phyloP scores from a whole-genome alignment of 352 stramenopile species.

The Globisporangium polare region DNA sequence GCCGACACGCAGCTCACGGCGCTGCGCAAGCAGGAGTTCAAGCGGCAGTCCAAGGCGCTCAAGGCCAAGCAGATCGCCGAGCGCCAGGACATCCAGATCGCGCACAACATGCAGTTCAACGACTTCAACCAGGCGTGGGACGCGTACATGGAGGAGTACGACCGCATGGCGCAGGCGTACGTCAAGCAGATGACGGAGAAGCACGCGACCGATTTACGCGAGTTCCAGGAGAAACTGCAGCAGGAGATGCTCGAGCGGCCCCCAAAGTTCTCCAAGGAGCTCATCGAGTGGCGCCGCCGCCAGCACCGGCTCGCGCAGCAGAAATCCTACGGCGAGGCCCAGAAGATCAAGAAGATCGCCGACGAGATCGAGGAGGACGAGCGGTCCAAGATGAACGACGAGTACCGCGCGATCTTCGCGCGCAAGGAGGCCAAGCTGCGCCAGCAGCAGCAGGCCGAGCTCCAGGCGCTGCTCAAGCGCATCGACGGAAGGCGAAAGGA shows the following conservation, averaged over 20 bases:
- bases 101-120: slow-evolving; percentile 94
- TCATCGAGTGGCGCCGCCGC: slow-evolving; percentile 93
- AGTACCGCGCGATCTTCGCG: slow-evolving; percentile 68
- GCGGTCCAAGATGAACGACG: slow-evolving; percentile 82
- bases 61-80: slow-evolving; percentile 89
- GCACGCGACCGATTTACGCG: slow-evolving; percentile 75
- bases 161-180: slow-evolving; percentile 92
- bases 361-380: slow-evolving; percentile 93
- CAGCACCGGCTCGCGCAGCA: slow-evolving; percentile 93
- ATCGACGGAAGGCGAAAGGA: slow-evolving; percentile 93
- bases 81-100: slow-evolving; percentile 93
- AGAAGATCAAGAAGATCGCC: slow-evolving; percentile 94
- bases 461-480: slow-evolving; percentile 91
- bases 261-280: slow-evolving; percentile 92
- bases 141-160: slow-evolving; percentile 94
- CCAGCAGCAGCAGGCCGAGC: slow-evolving; percentile 91
- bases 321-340: slow-evolving; percentile 92
- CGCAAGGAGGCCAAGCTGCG: slow-evolving; percentile 90
- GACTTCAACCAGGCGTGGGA: slow-evolving; percentile 95
- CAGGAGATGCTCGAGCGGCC: slow-evolving; percentile 84
- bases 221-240: slow-evolving; percentile 89
- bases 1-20: slow-evolving; percentile 86
- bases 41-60: slow-evolving; percentile 89
- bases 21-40: slow-evolving; percentile 89
- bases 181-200: slow-evolving; percentile 94